phyloP scores from a whole-genome alignment of 2,329 filamentous ascomycete species.

The Akanthomyces muscarius region DNA sequence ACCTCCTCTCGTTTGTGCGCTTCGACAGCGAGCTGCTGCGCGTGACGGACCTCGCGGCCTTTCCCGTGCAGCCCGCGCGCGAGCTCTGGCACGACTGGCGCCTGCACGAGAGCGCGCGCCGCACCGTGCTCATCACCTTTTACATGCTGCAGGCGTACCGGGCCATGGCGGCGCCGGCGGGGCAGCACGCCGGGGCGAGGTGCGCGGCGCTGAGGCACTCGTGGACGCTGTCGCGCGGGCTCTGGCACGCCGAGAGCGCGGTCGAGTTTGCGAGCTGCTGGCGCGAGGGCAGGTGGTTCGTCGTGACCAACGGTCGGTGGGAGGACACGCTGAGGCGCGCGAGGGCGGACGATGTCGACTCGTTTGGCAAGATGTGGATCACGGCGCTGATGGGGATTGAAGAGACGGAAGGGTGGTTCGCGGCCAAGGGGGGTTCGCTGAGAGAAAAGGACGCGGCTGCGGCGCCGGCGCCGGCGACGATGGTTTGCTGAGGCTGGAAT shows the following conservation, averaged over 20 bases:
- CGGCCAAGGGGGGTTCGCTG: conserved; percentile 7
- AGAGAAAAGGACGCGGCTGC: neutral
- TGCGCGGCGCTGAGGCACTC: conserved; percentile 33
- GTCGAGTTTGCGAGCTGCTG: conserved; percentile 37
- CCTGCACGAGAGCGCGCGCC: conserved; percentile 49
- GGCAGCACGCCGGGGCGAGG: conserved; percentile 17
- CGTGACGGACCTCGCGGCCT: conserved; percentile 26
- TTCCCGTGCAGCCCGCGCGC: conserved; percentile 37
- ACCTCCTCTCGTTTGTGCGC: conserved; percentile 30
- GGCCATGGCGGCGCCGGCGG: conserved; percentile 27
- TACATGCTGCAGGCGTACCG: conserved; percentile 41
- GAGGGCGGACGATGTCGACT: conserved; percentile 39
- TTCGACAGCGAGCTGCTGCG: conserved; percentile 26
- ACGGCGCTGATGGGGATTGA: conserved; percentile 16
- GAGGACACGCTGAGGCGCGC: conserved; percentile 30
- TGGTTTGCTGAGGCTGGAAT: neutral
- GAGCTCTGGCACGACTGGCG: conserved; percentile 50
- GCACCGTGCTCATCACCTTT: conserved; percentile 47
- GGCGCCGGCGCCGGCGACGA: too few species aligned
- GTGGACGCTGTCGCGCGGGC: conserved; percentile 37
- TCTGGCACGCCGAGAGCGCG: conserved; percentile 36
- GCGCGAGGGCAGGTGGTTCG: conserved; percentile 33
- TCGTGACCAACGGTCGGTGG: conserved; percentile 31
- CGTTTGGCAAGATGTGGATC: conserved; percentile 36
- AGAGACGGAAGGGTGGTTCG: conserved; percentile 18